phyloP scores from a whole-genome alignment of 768 basidiomycete genomes.

The Suillus bovinus region DNA sequence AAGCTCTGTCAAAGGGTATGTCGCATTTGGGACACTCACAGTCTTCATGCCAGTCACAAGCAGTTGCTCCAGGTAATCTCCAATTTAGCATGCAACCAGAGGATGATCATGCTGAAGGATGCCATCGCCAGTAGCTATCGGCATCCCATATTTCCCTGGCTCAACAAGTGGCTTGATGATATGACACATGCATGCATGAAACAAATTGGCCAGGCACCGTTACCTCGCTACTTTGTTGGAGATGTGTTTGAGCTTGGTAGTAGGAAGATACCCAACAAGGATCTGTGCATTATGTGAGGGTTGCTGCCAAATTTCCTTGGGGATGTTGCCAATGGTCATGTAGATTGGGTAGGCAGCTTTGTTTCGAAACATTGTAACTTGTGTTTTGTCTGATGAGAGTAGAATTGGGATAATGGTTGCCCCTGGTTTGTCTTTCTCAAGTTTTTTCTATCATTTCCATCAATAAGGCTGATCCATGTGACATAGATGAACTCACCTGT shows the following conservation, averaged over 20 bases:
- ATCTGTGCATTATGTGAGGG: constrained; percentile 24
- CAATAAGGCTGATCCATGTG: too few relatives aligned
- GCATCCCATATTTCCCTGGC: constrained; percentile 31
- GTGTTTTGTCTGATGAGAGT: constrained; percentile 28
- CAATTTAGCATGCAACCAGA: constrained; percentile 19
- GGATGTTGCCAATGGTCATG: constrained; percentile 37
- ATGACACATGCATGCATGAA: constrained; percentile 35
- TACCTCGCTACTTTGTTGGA: constrained; percentile 20
- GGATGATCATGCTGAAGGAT: constrained; percentile 38
- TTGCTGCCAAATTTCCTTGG: constrained; percentile 35
- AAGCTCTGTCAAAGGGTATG: too few relatives aligned
- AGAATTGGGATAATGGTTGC: not conserved
- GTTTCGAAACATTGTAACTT: constrained; percentile 18
- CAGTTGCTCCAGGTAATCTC: constrained; percentile 24
- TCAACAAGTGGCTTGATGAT: constrained; percentile 31
- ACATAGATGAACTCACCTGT: too few relatives aligned
- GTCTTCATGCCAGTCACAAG: constrained; percentile 15
- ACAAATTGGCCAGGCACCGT: constrained; percentile 33
- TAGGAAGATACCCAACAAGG: not conserved
- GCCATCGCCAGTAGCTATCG: constrained; percentile 34
- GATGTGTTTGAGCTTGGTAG: constrained; percentile 10
- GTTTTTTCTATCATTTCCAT: too few relatives aligned
- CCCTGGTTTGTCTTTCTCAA: constrained; percentile 17
- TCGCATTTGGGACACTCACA: constrained; percentile 12
- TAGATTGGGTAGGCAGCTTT: constrained; percentile 22